Base-by-base conservation (phyloP, 768 basidiomycete genomes). In the Fistulinella prunicolor region DNA sequence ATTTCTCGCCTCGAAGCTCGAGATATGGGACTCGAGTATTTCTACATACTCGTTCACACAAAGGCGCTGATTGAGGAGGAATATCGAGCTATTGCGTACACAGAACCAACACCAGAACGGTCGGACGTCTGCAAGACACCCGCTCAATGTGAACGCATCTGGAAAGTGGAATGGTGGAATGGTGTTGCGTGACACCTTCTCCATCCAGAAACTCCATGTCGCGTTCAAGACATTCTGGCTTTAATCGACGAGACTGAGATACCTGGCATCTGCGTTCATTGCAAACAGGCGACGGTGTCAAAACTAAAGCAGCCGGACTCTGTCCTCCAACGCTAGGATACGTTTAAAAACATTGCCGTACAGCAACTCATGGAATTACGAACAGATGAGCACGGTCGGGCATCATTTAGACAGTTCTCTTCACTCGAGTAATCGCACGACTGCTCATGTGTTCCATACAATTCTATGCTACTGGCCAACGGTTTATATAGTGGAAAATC, bases 1-100 rank as follows among this genome's bases (percentile, higher is more conserved):
- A 51, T 57, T 1, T 32, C 44, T 42, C n/a, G 3, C 6, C 0
- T 17, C 2, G 39, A 55, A 9, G 54, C 50, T 1, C 6, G 8
- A 1, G 19, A 14, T 0, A 55, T 55, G 43, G 49, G 54, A 2
- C 2, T 51, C 0, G 49, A 55, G 0, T 48, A 55, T 19, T 51
- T 50, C 10, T 42, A 42, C 4, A 38, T 48, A 0, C 47, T 55
- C 5, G 9, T 9, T 10, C 46, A 38, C 7, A 42, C 43, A 0
- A 55, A 55, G 20, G 35, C 49, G 2, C 0, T 13, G 1, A 48
- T 55, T 0, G 43, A 55, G 8, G 40, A 55, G 1, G 0, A 41
- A 0, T 23, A 42, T 14, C 30, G 14, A 0, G 54, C 54, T 2
- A 44, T 51, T 17, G 49, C 46, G 19, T 51, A 48, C 16, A 42